Percentiles rank a stretch among this genome's conserved stretches.
Conservation (phyloP, 177 flowering plant species). For the Vitis hybrid region DNA sequence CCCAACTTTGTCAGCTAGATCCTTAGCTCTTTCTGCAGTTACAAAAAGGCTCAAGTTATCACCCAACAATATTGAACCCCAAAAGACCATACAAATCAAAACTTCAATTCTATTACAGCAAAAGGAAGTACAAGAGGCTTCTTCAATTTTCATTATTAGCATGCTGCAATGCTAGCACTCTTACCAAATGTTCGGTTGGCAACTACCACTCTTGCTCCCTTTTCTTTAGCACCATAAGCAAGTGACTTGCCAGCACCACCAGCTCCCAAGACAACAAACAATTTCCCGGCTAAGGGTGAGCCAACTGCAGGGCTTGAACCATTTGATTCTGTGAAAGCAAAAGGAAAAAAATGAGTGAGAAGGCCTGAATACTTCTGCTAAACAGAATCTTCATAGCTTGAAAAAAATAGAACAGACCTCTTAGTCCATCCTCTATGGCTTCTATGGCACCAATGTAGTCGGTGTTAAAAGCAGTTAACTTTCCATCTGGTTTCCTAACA, state of each 20-base stretch:
- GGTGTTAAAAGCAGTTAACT: conserved; percentile 69
- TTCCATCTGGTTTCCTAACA: conserved; percentile 61
- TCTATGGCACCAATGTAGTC: conserved; percentile 26
- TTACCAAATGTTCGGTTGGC: conserved; percentile 51
- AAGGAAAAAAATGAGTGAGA: too few species aligned
- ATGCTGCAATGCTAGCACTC: background rate
- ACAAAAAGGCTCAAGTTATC: conserved; percentile 2
- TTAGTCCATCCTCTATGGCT: too few species aligned
- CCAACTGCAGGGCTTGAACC: too few species aligned
- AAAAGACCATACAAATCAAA: background rate
- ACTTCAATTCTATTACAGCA: background rate
- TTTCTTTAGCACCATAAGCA: conserved; percentile 64
- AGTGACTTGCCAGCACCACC: background rate
- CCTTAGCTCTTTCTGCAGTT: conserved; percentile 49
- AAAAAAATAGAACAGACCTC: background rate
- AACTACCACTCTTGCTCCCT: conserved; percentile 58
- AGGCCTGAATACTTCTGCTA: too few species aligned
- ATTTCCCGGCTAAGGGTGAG: too few species aligned
- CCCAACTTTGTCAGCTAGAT: conserved; percentile 46
- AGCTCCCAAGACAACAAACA: background rate
- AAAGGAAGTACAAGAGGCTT: too few species aligned
- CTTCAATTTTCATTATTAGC: too few species aligned
- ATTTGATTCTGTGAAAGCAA: too few species aligned
- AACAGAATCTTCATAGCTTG: too few species aligned
- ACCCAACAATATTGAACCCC: background rate